phyloP scores from a whole-genome alignment of 2,329 filamentous ascomycete genomes.

The Epichloe gansuensis region DNA sequence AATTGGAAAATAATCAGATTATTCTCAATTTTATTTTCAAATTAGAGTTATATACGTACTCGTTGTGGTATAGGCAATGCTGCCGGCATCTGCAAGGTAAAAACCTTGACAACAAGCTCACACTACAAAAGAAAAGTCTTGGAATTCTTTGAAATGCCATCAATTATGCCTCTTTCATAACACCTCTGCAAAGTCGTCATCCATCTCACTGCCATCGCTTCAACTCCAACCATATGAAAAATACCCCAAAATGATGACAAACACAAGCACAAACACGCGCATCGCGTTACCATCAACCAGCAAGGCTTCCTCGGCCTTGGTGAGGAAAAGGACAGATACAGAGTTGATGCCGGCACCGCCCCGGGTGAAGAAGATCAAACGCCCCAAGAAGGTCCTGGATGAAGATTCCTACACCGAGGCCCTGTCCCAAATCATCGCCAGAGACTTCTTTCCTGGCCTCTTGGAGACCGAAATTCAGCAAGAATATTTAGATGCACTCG shows the following conservation, averaged over 20 bases:
- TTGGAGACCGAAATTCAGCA: slow-evolving; percentile 76
- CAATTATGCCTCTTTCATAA: no score
- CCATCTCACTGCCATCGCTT: no score
- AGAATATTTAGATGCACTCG: slow-evolving; percentile 84
- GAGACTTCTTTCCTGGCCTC: slow-evolving; percentile 92
- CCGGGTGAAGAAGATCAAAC: slow-evolving; percentile 76
- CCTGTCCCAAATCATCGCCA: slow-evolving; percentile 84
- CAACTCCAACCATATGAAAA: neutral
- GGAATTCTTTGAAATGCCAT: no score
- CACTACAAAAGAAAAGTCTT: no score
- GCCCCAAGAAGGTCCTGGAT: slow-evolving; percentile 76
- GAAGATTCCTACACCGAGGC: slow-evolving; percentile 89
- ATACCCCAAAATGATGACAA: neutral
- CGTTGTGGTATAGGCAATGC: no score
- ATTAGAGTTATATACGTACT: no score
- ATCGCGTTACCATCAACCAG: neutral
- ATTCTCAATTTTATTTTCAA: no score
- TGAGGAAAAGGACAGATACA: slow-evolving; percentile 56
- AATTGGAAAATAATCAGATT: no score
- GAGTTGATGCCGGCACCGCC: slow-evolving; percentile 80
- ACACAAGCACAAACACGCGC: neutral
- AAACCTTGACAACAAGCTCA: no score
- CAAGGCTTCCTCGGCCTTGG: slow-evolving; percentile 33
- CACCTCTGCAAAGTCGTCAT: no score
- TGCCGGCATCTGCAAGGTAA: no score